Conservation (phyloP, 495 filamentous ascomycete genomes). For the Amorphotheca resinae region DNA sequence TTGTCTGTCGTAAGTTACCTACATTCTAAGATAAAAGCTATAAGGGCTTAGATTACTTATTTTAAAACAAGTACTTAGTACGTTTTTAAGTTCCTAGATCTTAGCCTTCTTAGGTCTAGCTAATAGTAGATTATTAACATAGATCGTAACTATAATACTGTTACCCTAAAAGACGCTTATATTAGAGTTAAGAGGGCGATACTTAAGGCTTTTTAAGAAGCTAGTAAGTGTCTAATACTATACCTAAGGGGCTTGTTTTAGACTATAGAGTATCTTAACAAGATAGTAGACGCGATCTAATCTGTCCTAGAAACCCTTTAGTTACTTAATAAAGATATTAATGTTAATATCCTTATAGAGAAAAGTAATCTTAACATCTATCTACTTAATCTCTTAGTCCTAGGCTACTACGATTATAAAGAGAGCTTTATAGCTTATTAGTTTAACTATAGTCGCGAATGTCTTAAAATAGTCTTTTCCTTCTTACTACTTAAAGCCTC, state of each 20-base stretch:
- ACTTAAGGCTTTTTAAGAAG: not conserved
- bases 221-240: not conserved
- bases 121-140: not conserved
- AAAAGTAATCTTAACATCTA: slow-evolving; percentile 27
- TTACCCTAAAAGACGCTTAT: not conserved
- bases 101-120: not conserved
- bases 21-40: slow-evolving; percentile 20
- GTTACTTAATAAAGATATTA: slow-evolving; percentile 4
- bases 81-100: not conserved
- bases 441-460: slow-evolving; percentile 31
- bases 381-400: slow-evolving; percentile 24
- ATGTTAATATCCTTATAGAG: slow-evolving; percentile 15
- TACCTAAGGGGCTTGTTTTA: not conserved
- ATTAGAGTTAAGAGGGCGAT: not conserved
- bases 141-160: not conserved
- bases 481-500: not conserved
- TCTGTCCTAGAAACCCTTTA: not conserved
- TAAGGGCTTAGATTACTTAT: slow-evolving; percentile 4
- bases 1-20: not conserved
- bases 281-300: not conserved
- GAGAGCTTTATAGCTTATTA: slow-evolving; percentile 23
- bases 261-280: not conserved
- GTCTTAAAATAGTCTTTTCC: slow-evolving; percentile 20
- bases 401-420: slow-evolving; percentile 21
- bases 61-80: not conserved